Evolutionary conservation across 1,284 basidiomycete species (phyloP).

Genomic region (Hymenochaete sp.): DNA sequence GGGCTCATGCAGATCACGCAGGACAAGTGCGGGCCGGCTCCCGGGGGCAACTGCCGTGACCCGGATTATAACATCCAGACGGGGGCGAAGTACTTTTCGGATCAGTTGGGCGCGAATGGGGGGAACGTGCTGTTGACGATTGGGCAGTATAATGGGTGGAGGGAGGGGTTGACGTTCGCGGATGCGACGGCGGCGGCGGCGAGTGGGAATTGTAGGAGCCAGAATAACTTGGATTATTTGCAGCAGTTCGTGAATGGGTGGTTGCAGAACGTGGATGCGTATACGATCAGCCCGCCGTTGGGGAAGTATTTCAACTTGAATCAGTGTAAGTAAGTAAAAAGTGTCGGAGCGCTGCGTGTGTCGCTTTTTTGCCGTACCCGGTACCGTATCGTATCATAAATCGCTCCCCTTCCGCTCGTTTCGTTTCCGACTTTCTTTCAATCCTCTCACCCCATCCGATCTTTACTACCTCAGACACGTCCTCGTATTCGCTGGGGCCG

Average conservation of each 20-base stretch:
- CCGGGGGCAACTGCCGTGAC: conserved; percentile 57
- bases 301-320: conserved; percentile 68
- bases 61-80: conserved; percentile 63
- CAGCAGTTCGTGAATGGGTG: conserved; percentile 77
- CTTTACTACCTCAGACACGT: no score
- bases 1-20: conserved; percentile 80
- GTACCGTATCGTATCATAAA: no score
- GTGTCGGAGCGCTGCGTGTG: not conserved
- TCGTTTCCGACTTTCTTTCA: no score
- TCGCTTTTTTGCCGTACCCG: not conserved
- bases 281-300: conserved; percentile 36
- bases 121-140: conserved; percentile 57
- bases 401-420: no score
- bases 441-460: no score
- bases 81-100: conserved; percentile 53
- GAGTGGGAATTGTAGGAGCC: conserved; percentile 55
- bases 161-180: conserved; percentile 49
- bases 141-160: conserved; percentile 80
- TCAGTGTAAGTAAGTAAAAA: conserved; percentile 28
- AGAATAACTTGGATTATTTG: conserved; percentile 78
- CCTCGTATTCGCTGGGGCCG: no score
- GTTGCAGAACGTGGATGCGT: conserved; percentile 56
- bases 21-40: conserved; percentile 69
- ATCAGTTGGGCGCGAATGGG: conserved; percentile 40
- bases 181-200: conserved; percentile 52